Conservation (phyloP, 345 rosid species). For the Camelina hispida region DNA sequence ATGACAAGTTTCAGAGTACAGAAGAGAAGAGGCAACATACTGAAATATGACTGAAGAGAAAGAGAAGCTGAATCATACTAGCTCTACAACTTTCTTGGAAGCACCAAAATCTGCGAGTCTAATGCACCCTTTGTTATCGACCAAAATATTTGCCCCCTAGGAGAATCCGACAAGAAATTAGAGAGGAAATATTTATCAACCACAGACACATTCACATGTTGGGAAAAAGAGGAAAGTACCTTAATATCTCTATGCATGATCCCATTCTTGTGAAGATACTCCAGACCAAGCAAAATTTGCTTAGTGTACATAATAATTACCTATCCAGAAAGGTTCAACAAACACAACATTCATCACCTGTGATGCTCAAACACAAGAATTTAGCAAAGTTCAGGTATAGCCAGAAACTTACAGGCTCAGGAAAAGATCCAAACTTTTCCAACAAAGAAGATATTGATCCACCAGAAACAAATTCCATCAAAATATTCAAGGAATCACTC, state of each 20-base stretch:
- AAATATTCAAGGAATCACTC: constrained; percentile 69
- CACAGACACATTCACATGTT: not conserved
- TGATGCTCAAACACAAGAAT: constrained; percentile 22
- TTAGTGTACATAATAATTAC: constrained; percentile 78
- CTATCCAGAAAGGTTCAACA: constrained; percentile 42
- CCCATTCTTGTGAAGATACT: constrained; percentile 81
- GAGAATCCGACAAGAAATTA: constrained; percentile 31
- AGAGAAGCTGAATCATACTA: constrained; percentile 36
- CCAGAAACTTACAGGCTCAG: constrained; percentile 66
- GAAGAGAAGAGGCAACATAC: constrained; percentile 24
- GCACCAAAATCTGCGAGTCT: constrained; percentile 96
- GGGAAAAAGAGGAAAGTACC: constrained; percentile 45
- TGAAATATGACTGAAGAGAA: constrained; percentile 7
- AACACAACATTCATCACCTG: not conserved
- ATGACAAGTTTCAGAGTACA: constrained; percentile 5
- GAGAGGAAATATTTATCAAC: not conserved
- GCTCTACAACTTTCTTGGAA: constrained; percentile 85
- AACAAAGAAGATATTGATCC: constrained; percentile 84
- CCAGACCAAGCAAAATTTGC: constrained; percentile 70
- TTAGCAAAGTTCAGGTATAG: constrained; percentile 25
- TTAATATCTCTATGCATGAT: constrained; percentile 93
- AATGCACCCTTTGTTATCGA: constrained; percentile 89
- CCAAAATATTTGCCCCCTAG: constrained; percentile 92
- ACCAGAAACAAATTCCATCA: constrained; percentile 85
- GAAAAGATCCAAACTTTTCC: constrained; percentile 87